Evolutionary conservation across 768 basidiomycete species (phyloP).

Genomic region (Leucocoprinus birnbaumii): DNA sequence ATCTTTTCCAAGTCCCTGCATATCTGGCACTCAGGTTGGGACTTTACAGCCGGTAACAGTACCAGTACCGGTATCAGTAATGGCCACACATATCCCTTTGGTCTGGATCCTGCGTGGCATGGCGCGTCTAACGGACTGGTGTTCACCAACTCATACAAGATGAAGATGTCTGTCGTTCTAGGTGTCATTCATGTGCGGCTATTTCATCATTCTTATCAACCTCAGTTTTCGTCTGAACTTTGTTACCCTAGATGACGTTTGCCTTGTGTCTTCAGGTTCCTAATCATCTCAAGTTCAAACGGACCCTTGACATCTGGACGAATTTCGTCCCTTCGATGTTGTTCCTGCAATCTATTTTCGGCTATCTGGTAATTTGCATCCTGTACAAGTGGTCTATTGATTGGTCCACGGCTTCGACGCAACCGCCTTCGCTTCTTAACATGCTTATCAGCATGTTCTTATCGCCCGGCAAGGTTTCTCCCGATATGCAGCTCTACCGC

Average conservation of each 20-base stretch:
- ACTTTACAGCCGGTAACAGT: conserved; percentile 58
- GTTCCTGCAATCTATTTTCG: conserved; percentile 97
- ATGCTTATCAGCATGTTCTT: conserved; percentile 98
- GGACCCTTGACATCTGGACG: conserved; percentile 80
- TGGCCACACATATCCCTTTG: conserved; percentile 85
- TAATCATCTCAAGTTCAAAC: conserved; percentile 93
- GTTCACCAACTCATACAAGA: conserved; percentile 99
- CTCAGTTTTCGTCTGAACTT: conserved; percentile 7
- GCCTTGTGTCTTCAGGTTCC: conserved; percentile 94
- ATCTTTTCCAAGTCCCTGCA: conserved; percentile 93
- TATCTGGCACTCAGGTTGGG: conserved; percentile 88
- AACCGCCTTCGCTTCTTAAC: conserved; percentile 88
- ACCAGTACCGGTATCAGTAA: conserved; percentile 50
- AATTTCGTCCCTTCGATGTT: conserved; percentile 98
- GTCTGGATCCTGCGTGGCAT: conserved; percentile 95
- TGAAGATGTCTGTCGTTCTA: conserved; percentile 98
- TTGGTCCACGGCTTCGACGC: conserved; percentile 68
- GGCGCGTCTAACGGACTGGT: conserved; percentile 87
- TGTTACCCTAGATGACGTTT: conserved; percentile 84
- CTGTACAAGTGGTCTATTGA: conserved; percentile 97
- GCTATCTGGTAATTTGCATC: conserved; percentile 92
- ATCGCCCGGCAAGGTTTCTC: conserved; percentile 76
- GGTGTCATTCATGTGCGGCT: conserved; percentile 90
- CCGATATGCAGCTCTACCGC: conserved; percentile 69
- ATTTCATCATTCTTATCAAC: conserved; percentile 4